Percentiles rank a stretch among this genome's conserved stretches.
Conservation (phyloP, 305 asterid genomes). For the Solanum chacoense region DNA sequence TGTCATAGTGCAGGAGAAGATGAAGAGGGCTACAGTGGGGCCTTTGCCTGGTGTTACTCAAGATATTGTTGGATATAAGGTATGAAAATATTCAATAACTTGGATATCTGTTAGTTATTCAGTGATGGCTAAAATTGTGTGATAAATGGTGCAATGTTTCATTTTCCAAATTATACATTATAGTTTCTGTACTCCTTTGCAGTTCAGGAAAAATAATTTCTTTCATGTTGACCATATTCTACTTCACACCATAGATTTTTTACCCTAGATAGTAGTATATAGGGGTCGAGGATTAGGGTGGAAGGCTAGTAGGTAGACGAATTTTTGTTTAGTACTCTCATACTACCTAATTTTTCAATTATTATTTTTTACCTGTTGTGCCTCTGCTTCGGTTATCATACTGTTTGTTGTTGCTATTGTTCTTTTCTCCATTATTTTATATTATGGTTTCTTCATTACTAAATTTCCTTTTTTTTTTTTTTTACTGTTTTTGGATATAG, state of each 20-base stretch:
- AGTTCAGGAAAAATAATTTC: neutral
- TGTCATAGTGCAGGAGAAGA: constrained; percentile 82
- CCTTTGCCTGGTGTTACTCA: constrained; percentile 97
- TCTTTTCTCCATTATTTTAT: neutral
- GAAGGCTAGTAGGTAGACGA: neutral
- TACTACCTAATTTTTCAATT: neutral
- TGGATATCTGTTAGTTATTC: neutral
- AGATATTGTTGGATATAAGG: constrained; percentile 97
- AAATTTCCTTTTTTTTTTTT: neutral
- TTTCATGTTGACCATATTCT: neutral
- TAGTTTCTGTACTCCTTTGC: neutral
- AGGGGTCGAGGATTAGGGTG: neutral
- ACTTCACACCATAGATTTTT: neutral
- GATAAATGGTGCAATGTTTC: neutral
- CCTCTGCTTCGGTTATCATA: neutral
- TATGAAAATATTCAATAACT: neutral
- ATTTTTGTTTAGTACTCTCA: neutral
- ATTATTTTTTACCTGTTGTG: neutral
- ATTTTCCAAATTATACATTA: neutral
- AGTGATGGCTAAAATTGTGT: neutral
- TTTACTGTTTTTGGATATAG: neutral
- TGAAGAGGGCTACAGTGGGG: constrained; percentile 87
- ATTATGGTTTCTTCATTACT: neutral
- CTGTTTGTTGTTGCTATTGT: neutral
- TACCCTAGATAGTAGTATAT: neutral